These are phyloP conservation scores for Claviceps maximensis DNA, from an alignment of 2,329 filamentous ascomycete species.

Conservation along the genomic window DNA sequence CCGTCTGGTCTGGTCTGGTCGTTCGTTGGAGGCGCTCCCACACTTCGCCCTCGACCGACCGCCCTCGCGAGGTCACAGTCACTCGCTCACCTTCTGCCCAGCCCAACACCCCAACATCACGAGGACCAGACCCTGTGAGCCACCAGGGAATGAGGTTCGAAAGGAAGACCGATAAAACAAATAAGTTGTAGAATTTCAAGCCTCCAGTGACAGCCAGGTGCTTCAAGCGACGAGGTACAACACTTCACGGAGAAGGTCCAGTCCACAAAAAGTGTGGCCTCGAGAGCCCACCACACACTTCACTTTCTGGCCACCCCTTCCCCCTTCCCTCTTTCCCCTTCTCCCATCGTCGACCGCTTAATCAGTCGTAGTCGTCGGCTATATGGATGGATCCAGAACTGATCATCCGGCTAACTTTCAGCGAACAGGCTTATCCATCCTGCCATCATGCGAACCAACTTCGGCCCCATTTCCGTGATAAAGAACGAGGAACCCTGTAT, in stretches of 20 bases:
- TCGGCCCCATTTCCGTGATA: neutral
- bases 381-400: neutral
- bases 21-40: slow-evolving; percentile 1
- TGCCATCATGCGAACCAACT: neutral
- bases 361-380: neutral
- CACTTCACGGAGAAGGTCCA: too few species aligned
- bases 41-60: slow-evolving; percentile 1
- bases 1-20: too few species aligned
- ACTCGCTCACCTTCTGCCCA: neutral
- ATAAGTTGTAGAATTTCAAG: neutral
- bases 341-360: neutral
- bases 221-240: neutral
- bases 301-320: neutral
- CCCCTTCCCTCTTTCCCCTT: neutral
- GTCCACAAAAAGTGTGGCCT: too few species aligned
- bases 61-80: neutral
- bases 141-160: neutral
- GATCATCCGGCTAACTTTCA: neutral
- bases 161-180: neutral
- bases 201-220: neutral
- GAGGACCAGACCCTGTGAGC: slow-evolving; percentile 3
- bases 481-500: neutral
- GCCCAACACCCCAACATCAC: neutral
- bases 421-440: neutral
- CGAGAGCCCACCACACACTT: too few species aligned